Evolutionary conservation across 2,329 filamentous ascomycete genomes (phyloP).

Genomic region (Colletotrichum costaricense): DNA sequence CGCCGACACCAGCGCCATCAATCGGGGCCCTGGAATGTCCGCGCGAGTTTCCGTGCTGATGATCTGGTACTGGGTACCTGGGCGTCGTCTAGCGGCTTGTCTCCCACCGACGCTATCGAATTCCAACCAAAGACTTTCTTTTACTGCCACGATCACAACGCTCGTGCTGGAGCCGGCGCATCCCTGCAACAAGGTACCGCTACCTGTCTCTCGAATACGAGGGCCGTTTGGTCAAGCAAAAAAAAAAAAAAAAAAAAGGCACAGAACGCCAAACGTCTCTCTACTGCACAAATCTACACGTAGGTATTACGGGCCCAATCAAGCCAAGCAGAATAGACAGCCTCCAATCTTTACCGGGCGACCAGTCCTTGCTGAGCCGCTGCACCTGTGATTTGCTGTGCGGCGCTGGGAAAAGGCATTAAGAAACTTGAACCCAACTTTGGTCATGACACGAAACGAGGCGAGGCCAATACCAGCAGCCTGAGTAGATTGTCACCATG

Average conservation of each 20-base stretch:
- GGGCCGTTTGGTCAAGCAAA: constrained; percentile 23
- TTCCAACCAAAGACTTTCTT: constrained; percentile 28
- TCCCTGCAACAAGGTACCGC: constrained; percentile 34
- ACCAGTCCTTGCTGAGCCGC: constrained; percentile 2
- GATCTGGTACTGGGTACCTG: constrained; percentile 21
- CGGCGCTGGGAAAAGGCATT: not conserved
- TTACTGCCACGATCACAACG: constrained; percentile 15
- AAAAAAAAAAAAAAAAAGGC: not conserved
- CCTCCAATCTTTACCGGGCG: not conserved
- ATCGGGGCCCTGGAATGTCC: constrained; percentile 7
- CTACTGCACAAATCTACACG: not conserved
- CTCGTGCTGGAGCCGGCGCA: constrained; percentile 21
- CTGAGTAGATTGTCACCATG: not conserved
- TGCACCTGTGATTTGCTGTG: constrained; percentile 11
- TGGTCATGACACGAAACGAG: constrained; percentile 5
- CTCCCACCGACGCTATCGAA: constrained; percentile 30
- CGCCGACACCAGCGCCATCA: not conserved
- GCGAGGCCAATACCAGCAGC: not conserved
- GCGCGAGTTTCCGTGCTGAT: constrained; percentile 12
- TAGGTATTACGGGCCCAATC: not conserved
- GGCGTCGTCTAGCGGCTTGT: constrained; percentile 28
- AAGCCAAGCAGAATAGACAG: not conserved
- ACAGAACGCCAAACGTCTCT: not conserved
- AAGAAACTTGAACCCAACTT: not conserved
- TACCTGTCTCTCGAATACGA: constrained; percentile 36